phyloP scores from a whole-genome alignment of 495 filamentous ascomycete species.

The Pseudevernia furfuracea region DNA sequence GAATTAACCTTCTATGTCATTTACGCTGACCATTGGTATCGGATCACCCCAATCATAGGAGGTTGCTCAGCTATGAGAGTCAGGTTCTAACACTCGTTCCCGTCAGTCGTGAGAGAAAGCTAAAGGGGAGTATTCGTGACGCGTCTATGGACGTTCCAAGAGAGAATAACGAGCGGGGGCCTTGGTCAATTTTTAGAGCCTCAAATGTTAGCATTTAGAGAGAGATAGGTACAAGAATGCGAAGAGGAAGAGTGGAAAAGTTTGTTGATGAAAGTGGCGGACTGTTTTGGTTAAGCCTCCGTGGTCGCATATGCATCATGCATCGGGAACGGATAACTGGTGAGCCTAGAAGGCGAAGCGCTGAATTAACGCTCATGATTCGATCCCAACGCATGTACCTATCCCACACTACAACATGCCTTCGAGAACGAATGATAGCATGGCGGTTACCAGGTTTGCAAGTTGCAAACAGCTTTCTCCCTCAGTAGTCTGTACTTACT shows the following conservation, averaged over 20 bases:
- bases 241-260: too few species aligned
- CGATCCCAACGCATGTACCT: slow-evolving; percentile 17
- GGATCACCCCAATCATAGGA: slow-evolving; percentile 1
- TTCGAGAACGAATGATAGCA: slow-evolving; percentile 23
- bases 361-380: slow-evolving; percentile 18
- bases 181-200: neutral
- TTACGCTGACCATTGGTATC: neutral
- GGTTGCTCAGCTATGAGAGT: neutral
- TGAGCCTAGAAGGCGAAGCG: slow-evolving; percentile 21
- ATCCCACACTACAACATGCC: slow-evolving; percentile 16
- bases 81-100: neutral
- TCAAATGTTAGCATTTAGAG: neutral
- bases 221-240: too few species aligned
- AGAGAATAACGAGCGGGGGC: neutral
- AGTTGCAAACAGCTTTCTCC: slow-evolving; percentile 8
- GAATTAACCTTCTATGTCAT: slow-evolving; percentile 1
- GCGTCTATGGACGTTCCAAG: neutral
- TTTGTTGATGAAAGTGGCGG: neutral
- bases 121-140: neutral
- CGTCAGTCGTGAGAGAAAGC: neutral
- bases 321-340: slow-evolving; percentile 21
- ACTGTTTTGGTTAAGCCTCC: neutral
- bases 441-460: slow-evolving; percentile 21
- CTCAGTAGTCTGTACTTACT: slow-evolving; percentile 7
- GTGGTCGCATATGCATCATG: slow-evolving; percentile 10